These are phyloP conservation scores for Bruguiera gymnorhiza DNA, from an alignment of 345 rosid species.

Conservation along the genomic window DNA sequence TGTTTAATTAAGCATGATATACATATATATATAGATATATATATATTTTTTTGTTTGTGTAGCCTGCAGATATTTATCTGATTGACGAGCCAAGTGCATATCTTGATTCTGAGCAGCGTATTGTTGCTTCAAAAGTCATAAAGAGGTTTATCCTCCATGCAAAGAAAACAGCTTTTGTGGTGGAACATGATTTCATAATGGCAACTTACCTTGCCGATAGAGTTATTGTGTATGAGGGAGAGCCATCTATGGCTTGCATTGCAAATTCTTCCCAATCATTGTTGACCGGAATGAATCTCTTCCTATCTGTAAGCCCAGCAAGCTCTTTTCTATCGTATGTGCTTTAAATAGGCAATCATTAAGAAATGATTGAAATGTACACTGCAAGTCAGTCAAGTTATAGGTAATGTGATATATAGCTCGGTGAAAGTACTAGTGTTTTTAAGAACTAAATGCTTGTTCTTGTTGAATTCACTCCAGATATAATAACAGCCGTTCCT, in stretches of 20 bases:
- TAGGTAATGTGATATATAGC: too few relatives aligned
- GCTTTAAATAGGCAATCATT: not conserved
- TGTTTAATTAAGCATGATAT: not conserved
- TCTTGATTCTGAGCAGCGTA: conserved; percentile 99
- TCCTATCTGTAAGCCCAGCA: conserved; percentile 70
- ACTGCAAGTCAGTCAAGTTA: too few relatives aligned
- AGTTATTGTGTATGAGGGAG: conserved; percentile 91
- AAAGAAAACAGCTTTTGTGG: conserved; percentile 97
- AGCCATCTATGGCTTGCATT: conserved; percentile 73
- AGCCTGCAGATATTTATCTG: conserved; percentile 97
- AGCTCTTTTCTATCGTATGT: not conserved
- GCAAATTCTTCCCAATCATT: conserved; percentile 93
- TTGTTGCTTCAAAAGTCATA: conserved; percentile 94
- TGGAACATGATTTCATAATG: conserved; percentile 98
- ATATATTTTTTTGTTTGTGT: conserved; percentile 17
- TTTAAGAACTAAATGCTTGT: too few relatives aligned
- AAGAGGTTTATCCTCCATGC: conserved; percentile 97
- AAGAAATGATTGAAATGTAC: too few relatives aligned
- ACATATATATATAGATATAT: not conserved
- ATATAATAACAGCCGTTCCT: too few relatives aligned
- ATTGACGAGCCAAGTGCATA: conserved; percentile 99
- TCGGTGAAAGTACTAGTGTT: too few relatives aligned
- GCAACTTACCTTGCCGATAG: conserved; percentile 89
- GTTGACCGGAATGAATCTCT: conserved; percentile 96
- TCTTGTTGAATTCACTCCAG: too few relatives aligned